Percentiles rank a stretch among this genome's conserved stretches.
Evolutionary conservation across 2,329 filamentous ascomycete genomes (phyloP).

Genomic region (Fusarium tuaranense): DNA sequence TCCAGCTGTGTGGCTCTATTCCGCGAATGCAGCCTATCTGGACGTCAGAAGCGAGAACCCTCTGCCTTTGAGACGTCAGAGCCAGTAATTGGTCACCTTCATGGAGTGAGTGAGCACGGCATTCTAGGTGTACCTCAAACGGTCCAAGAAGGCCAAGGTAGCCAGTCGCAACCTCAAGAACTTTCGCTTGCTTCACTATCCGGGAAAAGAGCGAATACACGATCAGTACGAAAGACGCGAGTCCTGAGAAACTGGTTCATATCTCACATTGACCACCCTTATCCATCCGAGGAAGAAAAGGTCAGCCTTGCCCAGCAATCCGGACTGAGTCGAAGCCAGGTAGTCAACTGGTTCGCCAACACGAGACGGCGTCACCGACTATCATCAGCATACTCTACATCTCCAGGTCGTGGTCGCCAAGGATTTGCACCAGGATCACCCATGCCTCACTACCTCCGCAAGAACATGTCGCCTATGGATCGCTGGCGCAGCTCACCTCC

Average conservation of each 20-base stretch:
- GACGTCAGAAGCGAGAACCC: slow-evolving; percentile 56
- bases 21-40: slow-evolving; percentile 61
- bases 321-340: slow-evolving; percentile 58
- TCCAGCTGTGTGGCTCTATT: slow-evolving; percentile 64
- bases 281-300: slow-evolving; percentile 62
- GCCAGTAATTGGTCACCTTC: slow-evolving; percentile 61
- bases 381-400: slow-evolving; percentile 38
- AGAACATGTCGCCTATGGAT: slow-evolving; percentile 59
- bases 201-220: slow-evolving; percentile 51
- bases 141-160: slow-evolving; percentile 16
- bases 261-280: slow-evolving; percentile 58
- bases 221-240: slow-evolving; percentile 59
- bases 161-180: neutral
- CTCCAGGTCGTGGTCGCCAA: slow-evolving; percentile 40
- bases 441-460: slow-evolving; percentile 51
- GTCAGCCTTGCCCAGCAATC: slow-evolving; percentile 53
- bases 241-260: slow-evolving; percentile 60
- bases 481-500: slow-evolving; percentile 57
- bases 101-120: slow-evolving; percentile 58
- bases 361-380: slow-evolving; percentile 60
- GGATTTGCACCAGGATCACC: slow-evolving; percentile 56
- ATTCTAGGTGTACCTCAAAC: slow-evolving; percentile 19
- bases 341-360: slow-evolving; percentile 65
- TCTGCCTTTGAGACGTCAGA: slow-evolving; percentile 59
- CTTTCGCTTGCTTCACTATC: slow-evolving; percentile 30